Evolutionary conservation across 2,329 filamentous ascomycete species (phyloP), one percentile per base, ranked within the genome.

Genomic region (Simplicillium aogashimaense): DNA sequence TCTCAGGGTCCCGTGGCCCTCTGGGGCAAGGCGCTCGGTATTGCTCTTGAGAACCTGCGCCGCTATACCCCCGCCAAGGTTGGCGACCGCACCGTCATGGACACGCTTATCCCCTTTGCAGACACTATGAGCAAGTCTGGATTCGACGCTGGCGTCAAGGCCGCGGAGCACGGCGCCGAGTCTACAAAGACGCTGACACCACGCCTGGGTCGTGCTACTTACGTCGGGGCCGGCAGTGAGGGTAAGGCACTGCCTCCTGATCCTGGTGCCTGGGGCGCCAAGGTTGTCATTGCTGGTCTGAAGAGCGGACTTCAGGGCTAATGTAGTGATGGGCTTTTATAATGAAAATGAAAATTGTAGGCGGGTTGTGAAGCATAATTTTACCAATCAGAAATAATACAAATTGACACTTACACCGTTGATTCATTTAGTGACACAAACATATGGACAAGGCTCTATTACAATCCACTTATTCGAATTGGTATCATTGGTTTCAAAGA

Each of bases 221-320:
- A 86, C 50, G 74, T 85, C 3, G 78, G 73, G 5, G 69, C 67
- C 2, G 71, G 70, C 34, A 72, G 66, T 41, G 65, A 72, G 43
- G 67, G 64, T 40, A 59, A 59, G 39, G 69, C 67, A 35, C 45
- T 72, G 40, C 77, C 82, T 4, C 80, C 81, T 3, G 81, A 86
- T 55, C 81, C 81, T 1, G 81, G 81, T 25, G 81, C 81, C 4
- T 78, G 80, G 66, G 81, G 79, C n/a, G 69, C 81, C 17, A 78
- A 78, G 69, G 69, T 74, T 13, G 70, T 63, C 2, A 65, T 73
- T 34, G 56, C 60, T 46, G 68, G 64, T 2, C 43, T 71, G 37
- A 46, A 54, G 38, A 52, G 53, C 36, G 46, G 44, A n/a, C 38
- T 45, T 34, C 33, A 11, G 20, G 20, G 20, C 9, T 25, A 25